Conservation (phyloP, 1,284 basidiomycete species). For the Inonotus obliquus region DNA sequence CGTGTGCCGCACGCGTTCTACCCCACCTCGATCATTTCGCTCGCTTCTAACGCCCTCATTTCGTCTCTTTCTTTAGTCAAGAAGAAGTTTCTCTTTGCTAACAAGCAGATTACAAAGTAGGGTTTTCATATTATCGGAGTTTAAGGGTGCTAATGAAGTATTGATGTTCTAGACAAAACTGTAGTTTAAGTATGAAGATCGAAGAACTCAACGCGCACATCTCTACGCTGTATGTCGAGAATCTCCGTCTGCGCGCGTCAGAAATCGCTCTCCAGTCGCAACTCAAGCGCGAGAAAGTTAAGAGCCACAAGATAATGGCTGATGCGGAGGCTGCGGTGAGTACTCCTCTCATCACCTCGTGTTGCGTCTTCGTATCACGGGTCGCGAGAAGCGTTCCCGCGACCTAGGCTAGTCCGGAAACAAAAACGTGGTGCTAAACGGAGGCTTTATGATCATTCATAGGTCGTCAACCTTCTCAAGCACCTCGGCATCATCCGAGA, state of each 20-base stretch:
- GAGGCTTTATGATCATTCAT: not conserved
- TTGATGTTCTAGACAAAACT: constrained; percentile 61
- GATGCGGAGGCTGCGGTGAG: constrained; percentile 73
- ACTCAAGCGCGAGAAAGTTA: constrained; percentile 73
- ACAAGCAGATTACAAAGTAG: constrained; percentile 85
- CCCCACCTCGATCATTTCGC: constrained; percentile 14
- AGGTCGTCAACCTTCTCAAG: constrained; percentile 62
- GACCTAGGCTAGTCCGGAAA: not conserved
- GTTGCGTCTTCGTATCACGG: not conserved
- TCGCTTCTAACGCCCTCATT: constrained; percentile 10
- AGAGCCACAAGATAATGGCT: constrained; percentile 60
- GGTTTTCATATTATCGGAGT: not conserved
- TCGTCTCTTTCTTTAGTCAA: constrained; percentile 53
- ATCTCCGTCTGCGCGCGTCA: constrained; percentile 71
- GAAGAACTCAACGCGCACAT: constrained; percentile 80
- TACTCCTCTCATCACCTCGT: constrained; percentile 15
- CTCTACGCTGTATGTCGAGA: constrained; percentile 73
- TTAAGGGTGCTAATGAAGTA: constrained; percentile 4
- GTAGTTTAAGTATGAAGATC: constrained; percentile 73
- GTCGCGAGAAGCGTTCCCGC: not conserved
- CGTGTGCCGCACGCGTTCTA: constrained; percentile 13
- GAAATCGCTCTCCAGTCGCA: constrained; percentile 71
- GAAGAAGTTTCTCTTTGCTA: constrained; percentile 84
- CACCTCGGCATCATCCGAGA: constrained; percentile 62
- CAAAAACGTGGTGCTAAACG: not conserved